Percentiles rank a stretch among this genome's conserved stretches.
phyloP scores from a whole-genome alignment of 2,329 filamentous ascomycete genomes.

The Emmonsiellopsis sp. region DNA sequence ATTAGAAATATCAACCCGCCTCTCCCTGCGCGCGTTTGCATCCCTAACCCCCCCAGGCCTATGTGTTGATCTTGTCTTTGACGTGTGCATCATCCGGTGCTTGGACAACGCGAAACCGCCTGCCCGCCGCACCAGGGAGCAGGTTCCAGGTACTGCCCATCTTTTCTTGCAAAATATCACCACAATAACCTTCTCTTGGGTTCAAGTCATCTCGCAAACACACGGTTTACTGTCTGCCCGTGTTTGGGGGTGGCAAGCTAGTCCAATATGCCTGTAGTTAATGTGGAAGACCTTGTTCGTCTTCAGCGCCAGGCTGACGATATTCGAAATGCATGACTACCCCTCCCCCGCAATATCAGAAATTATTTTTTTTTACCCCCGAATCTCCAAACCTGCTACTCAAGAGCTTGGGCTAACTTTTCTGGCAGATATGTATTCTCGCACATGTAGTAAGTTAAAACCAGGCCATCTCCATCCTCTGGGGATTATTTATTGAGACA shows the following conservation, averaged over 20 bases:
- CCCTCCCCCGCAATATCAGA: slow-evolving; percentile 7
- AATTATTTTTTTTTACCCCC: neutral
- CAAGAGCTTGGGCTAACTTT: slow-evolving; percentile 22
- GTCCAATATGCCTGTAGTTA: slow-evolving; percentile 76
- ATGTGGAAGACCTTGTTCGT: slow-evolving; percentile 77
- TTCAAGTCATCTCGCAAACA: neutral
- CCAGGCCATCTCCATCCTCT: neutral
- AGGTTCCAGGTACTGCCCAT: neutral
- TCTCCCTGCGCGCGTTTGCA: too few species aligned
- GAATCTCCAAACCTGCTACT: neutral
- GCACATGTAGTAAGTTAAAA: slow-evolving; percentile 65
- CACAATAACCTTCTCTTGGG: neutral
- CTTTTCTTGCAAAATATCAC: neutral
- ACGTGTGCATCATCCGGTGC: neutral
- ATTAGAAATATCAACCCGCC: too few species aligned
- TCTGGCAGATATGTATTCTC: slow-evolving; percentile 73
- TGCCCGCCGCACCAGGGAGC: neutral
- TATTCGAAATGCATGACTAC: slow-evolving; percentile 72
- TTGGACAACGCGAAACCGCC: neutral
- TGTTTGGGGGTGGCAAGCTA: slow-evolving; percentile 5
- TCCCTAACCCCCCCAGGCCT: too few species aligned
- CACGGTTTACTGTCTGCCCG: neutral
- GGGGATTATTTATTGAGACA: slow-evolving; percentile 4
- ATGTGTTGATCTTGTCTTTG: neutral
- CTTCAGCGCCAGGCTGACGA: slow-evolving; percentile 81